Evolutionary conservation across 2,329 filamentous ascomycete genomes (phyloP).

Genomic region (Clarireedia paspali): DNA sequence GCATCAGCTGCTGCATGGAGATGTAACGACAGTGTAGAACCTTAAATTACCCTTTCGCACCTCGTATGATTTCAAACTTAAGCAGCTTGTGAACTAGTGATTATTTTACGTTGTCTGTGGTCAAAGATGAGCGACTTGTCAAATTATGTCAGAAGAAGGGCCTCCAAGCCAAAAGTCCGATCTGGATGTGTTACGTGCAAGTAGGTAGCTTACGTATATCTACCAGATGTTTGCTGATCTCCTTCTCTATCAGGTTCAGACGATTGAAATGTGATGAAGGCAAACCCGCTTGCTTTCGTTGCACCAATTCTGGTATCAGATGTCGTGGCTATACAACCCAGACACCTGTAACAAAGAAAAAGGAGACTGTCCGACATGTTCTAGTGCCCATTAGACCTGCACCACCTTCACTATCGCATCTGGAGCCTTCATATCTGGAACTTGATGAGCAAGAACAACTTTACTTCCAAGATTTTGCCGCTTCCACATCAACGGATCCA

Average conservation of each 20-base stretch:
- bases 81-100: neutral
- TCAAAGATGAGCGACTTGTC: conserved; percentile 1
- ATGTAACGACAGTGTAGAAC: neutral
- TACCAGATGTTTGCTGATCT: neutral
- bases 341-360: conserved; percentile 2
- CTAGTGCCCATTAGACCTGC: conserved; percentile 11
- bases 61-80: neutral
- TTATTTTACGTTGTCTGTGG: neutral
- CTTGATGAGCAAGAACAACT: conserved; percentile 15
- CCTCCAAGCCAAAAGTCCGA: conserved; percentile 7
- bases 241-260: conserved; percentile 17
- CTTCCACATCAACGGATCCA: conserved; percentile 14
- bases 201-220: conserved; percentile 23
- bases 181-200: conserved; percentile 7
- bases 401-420: conserved; percentile 12
- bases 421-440: conserved; percentile 5
- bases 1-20: neutral
- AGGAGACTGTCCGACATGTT: conserved; percentile 2
- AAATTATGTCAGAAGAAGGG: conserved; percentile 6
- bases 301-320: conserved; percentile 22
- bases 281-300: conserved; percentile 21
- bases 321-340: conserved; percentile 25
- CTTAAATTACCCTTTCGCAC: neutral
- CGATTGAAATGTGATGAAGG: conserved; percentile 27
- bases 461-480: conserved; percentile 22